These are phyloP conservation scores for Massarina eburnea DNA, from an alignment of 2,329 filamentous ascomycete genomes.

Conservation along the genomic window DNA sequence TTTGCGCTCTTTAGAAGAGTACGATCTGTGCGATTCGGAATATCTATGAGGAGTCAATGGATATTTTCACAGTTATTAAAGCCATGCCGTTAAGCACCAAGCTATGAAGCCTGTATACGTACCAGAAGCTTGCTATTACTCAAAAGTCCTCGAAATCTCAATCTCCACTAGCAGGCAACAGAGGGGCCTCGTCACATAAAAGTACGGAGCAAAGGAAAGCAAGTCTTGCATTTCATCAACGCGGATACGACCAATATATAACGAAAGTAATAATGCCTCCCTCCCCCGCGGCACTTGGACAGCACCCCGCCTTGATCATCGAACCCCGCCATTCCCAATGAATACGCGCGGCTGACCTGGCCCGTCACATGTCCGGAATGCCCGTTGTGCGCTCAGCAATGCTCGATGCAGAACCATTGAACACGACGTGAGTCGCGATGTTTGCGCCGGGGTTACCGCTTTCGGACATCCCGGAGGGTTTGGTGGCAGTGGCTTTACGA, in stretches of 20 bases:
- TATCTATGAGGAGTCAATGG: conserved; percentile 4
- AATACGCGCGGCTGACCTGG: conserved; percentile 1
- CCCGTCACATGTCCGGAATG: conserved; percentile 5
- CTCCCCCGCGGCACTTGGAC: conserved; percentile 9
- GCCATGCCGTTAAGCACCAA: not conserved
- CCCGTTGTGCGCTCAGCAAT: conserved; percentile 10
- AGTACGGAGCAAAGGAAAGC: conserved; percentile 2
- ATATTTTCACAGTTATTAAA: not conserved
- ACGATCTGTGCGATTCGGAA: not conserved
- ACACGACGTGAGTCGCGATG: conserved; percentile 1
- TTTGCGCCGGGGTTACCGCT: conserved; percentile 24
- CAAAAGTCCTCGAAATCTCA: not conserved
- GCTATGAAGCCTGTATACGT: not conserved
- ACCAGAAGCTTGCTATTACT: not conserved
- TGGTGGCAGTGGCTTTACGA: not conserved
- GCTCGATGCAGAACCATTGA: conserved; percentile 17
- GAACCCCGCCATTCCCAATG: conserved; percentile 9
- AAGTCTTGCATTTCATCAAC: conserved; percentile 4
- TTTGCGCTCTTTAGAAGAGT: not conserved
- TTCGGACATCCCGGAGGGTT: conserved; percentile 17
- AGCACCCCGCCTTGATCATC: conserved; percentile 24
- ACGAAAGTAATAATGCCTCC: conserved; percentile 15
- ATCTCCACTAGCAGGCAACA: not conserved
- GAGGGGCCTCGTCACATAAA: no score
- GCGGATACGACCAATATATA: conserved; percentile 20